A percentile compares a stretch with the other conserved stretches of the same genome.
Evolutionary conservation across 2,329 filamentous ascomycete species (phyloP).

Genomic region (Pseudofabraea citricarpa): DNA sequence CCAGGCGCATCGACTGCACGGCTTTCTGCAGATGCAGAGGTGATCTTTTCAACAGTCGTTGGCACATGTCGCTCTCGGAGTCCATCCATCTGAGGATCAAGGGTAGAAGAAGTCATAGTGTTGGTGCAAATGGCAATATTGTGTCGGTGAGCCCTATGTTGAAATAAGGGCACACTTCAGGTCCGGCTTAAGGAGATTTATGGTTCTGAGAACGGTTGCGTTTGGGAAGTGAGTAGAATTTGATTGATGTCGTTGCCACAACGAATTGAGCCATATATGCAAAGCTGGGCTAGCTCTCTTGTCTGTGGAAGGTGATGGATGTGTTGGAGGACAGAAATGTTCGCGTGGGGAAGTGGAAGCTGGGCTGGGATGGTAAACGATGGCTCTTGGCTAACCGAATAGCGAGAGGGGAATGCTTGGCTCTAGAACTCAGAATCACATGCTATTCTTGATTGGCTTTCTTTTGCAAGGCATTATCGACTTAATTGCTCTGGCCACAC

Average conservation of each 20-base stretch:
- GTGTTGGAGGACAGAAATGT: not conserved
- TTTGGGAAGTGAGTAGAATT: not conserved
- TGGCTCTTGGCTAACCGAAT: too few relatives aligned
- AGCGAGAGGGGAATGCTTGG: too few relatives aligned
- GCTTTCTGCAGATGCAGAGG: constrained; percentile 3
- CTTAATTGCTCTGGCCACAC: too few relatives aligned
- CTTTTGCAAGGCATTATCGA: too few relatives aligned
- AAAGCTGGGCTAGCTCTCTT: too few relatives aligned
- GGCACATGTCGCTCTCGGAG: constrained; percentile 20
- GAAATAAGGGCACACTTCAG: not conserved
- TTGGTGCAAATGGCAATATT: not conserved
- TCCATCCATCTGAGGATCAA: constrained; percentile 8
- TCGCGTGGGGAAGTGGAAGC: not conserved
- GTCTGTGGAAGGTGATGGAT: too few relatives aligned
- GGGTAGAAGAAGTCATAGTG: constrained; percentile 11
- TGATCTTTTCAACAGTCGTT: constrained; percentile 4
- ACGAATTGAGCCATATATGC: not conserved
- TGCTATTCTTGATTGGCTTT: too few relatives aligned
- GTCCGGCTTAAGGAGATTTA: not conserved
- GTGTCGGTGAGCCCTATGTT: not conserved
- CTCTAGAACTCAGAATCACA: too few relatives aligned
- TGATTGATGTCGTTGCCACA: not conserved
- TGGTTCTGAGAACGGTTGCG: not conserved
- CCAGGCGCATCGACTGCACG: constrained; percentile 10
- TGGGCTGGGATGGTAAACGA: too few relatives aligned